Conservation (phyloP, 345 rosid genomes). For the Corymbia maculata region DNA sequence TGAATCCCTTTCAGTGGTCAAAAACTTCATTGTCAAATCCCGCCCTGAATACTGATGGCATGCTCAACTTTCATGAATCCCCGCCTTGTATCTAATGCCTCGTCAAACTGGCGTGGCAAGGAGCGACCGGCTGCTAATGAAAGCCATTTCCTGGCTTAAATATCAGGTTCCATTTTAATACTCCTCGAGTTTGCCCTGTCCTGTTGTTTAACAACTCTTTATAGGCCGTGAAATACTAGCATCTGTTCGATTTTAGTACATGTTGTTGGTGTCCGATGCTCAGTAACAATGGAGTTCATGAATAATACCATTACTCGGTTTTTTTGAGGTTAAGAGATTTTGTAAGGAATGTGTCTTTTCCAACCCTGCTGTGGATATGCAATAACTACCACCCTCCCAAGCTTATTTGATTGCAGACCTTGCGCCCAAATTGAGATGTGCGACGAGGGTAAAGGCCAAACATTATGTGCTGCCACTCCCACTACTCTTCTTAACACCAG, state of each 20-base stretch:
- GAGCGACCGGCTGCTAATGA: not conserved
- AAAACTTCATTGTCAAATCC: not conserved
- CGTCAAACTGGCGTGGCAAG: not conserved
- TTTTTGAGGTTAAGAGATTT: not conserved
- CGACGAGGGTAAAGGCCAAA: not conserved
- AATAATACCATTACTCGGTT: not conserved
- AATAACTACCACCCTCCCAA: too few species aligned
- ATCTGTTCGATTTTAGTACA: not conserved
- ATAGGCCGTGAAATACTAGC: not conserved
- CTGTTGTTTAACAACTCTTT: not conserved
- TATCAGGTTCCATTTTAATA: not conserved
- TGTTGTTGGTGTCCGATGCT: not conserved
- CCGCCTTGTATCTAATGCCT: not conserved
- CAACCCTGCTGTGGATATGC: not conserved
- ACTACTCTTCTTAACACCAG: not conserved
- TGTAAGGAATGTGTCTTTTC: not conserved
- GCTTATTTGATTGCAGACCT: not conserved
- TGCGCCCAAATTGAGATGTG: not conserved
- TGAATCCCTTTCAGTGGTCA: constrained; percentile 61
- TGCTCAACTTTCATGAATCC: not conserved
- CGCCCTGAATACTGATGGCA: not conserved
- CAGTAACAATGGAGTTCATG: not conserved
- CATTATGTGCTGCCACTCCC: not conserved
- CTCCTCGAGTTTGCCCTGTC: not conserved
- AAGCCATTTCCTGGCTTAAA: not conserved